Conservation (phyloP, 345 rosid species). For the Conringia planisiliqua region DNA sequence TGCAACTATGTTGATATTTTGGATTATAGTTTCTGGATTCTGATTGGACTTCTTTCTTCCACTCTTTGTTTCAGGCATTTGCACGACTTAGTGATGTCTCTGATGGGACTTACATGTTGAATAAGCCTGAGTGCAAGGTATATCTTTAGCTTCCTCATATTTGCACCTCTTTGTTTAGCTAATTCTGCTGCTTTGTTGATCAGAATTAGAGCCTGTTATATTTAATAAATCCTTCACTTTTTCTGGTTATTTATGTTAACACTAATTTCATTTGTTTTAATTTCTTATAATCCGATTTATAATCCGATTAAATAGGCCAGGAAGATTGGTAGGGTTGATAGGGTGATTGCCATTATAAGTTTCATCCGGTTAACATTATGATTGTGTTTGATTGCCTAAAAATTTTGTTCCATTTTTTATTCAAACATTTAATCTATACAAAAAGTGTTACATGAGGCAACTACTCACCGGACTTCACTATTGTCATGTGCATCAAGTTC, state of each 20-base stretch:
- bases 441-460: constrained; percentile 96
- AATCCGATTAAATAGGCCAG: constrained; percentile 39
- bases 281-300: background rate
- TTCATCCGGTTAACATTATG: too few species aligned
- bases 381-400: too few species aligned
- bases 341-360: constrained; percentile 43
- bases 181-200: background rate
- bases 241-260: background rate
- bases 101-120: constrained; percentile 97
- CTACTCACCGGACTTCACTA: constrained; percentile 94
- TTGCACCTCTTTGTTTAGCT: background rate
- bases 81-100: constrained; percentile 97
- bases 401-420: background rate
- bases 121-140: constrained; percentile 96
- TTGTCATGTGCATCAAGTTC: constrained; percentile 93
- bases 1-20: background rate
- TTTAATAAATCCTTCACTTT: background rate
- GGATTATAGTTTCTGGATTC: constrained; percentile 36
- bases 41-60: constrained; percentile 3
- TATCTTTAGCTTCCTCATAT: background rate
- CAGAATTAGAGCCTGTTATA: background rate
- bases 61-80: constrained; percentile 58
- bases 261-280: background rate
- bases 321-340: constrained; percentile 39
- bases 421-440: constrained; percentile 12